Conservation (phyloP, 1,284 basidiomycete genomes). For the Neonothopanus nambi region DNA sequence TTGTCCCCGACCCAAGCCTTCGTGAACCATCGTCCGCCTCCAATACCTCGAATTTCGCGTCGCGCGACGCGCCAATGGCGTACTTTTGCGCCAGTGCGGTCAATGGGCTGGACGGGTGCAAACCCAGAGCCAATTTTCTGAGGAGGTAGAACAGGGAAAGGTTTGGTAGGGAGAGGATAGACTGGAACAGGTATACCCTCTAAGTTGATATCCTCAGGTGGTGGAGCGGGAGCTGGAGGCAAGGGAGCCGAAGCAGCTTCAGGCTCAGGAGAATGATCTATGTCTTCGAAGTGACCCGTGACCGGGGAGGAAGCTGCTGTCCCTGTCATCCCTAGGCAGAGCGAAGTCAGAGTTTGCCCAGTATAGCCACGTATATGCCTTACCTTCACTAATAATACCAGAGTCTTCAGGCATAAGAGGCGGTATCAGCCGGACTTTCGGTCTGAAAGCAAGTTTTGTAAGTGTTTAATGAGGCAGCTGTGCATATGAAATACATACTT, state of each 20-base stretch:
- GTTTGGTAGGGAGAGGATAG: constrained; percentile 75
- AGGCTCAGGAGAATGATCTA: constrained; percentile 37
- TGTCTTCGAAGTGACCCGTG: constrained; percentile 36
- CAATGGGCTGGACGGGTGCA: constrained; percentile 63
- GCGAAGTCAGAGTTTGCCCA: constrained; percentile 2
- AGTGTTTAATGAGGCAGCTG: not conserved
- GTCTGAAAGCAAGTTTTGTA: constrained; percentile 1
- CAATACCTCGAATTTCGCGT: constrained; percentile 76
- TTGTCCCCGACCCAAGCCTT: constrained; percentile 78
- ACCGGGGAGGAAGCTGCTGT: constrained; percentile 53
- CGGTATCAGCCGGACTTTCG: constrained; percentile 13
- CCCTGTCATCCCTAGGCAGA: constrained; percentile 38
- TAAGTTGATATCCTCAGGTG: constrained; percentile 47
- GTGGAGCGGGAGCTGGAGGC: constrained; percentile 21
- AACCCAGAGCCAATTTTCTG: constrained; percentile 73
- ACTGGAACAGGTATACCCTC: constrained; percentile 63
- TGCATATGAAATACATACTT: constrained; percentile 20
- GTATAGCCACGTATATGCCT: not conserved
- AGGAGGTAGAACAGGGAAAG: constrained; percentile 75
- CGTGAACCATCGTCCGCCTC: constrained; percentile 76
- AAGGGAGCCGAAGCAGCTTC: constrained; percentile 15
- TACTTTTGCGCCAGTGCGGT: constrained; percentile 57
- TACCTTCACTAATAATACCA: constrained; percentile 41
- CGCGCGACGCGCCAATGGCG: constrained; percentile 72
- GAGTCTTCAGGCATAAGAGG: constrained; percentile 38